A percentile compares a stretch with the other conserved stretches of the same genome.
phyloP scores from a whole-genome alignment of 2,329 filamentous ascomycete genomes.

The Ascosphaera acerosa region DNA sequence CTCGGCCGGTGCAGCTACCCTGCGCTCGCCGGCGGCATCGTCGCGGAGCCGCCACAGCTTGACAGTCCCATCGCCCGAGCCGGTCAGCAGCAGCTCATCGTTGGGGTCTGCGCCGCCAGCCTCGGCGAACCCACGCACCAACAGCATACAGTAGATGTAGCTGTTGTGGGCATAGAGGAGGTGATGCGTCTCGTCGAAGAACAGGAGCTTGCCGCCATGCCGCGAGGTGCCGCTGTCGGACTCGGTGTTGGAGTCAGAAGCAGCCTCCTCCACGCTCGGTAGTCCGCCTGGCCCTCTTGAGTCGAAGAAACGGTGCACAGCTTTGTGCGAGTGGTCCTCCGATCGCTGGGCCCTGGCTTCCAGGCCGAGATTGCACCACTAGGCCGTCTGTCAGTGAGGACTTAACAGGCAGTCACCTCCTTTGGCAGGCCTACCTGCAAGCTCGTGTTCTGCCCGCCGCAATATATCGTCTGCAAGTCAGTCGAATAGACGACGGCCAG shows the following conservation, averaged over 20 bases:
- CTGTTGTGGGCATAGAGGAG: constrained; percentile 81
- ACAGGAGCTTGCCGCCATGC: constrained; percentile 39
- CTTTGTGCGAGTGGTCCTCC: constrained; percentile 43
- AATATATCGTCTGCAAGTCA: constrained; percentile 56
- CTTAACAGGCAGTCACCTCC: not conserved
- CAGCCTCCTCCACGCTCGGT: constrained; percentile 39
- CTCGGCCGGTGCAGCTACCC: constrained; percentile 31
- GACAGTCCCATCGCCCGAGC: constrained; percentile 79
- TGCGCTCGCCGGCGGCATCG: constrained; percentile 22
- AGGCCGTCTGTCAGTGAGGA: constrained; percentile 7
- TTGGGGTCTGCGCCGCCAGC: constrained; percentile 33
- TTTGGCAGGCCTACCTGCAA: constrained; percentile 35
- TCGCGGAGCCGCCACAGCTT: constrained; percentile 69
- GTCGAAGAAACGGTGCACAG: constrained; percentile 80
- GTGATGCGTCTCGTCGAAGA: constrained; percentile 60
- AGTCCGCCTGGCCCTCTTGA: constrained; percentile 64
- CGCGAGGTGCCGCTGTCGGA: constrained; percentile 11
- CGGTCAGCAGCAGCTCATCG: constrained; percentile 58
- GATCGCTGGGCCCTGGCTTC: constrained; percentile 32
- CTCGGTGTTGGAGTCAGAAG: constrained; percentile 15
- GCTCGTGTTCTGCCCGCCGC: constrained; percentile 81
- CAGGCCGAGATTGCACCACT: constrained; percentile 58
- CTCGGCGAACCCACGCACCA: constrained; percentile 47
- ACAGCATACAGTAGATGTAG: constrained; percentile 88
- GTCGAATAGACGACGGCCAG: constrained; percentile 83